Conservation (phyloP, 345 rosid genomes). For the Eucalyptus erythrocorys region DNA sequence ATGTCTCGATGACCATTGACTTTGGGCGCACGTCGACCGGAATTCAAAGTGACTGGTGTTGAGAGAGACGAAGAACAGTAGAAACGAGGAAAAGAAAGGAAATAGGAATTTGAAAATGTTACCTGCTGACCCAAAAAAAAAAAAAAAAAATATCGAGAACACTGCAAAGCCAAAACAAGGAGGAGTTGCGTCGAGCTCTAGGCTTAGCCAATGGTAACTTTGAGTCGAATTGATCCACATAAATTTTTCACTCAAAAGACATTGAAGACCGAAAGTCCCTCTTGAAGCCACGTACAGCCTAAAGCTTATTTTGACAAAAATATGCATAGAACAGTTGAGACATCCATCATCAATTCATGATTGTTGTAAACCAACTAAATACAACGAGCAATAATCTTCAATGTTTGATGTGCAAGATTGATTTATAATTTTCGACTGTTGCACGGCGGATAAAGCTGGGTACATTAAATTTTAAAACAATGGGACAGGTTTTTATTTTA, state of each 20-base stretch:
- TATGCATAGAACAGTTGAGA: too few relatives aligned
- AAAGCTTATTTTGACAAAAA: too few relatives aligned
- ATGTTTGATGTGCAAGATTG: too few relatives aligned
- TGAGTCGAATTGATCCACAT: background rate
- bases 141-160: too few relatives aligned
- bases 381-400: accelerated
- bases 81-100: background rate
- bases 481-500: too few relatives aligned
- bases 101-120: background rate
- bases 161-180: background rate
- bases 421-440: too few relatives aligned
- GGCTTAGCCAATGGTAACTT: background rate
- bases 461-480: too few relatives aligned
- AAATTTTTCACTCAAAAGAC: background rate
- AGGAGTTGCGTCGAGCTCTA: background rate
- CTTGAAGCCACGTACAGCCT: background rate
- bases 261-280: background rate
- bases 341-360: too few relatives aligned
- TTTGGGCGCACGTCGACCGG: background rate
- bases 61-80: background rate
- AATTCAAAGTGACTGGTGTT: background rate
- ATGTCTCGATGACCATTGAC: background rate
- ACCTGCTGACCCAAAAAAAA: background rate
- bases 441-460: accelerated
- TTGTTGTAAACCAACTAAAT: too few relatives aligned